Evolutionary conservation across 2,329 filamentous ascomycete species (phyloP).

Genomic region (Colletotrichum lupini): DNA sequence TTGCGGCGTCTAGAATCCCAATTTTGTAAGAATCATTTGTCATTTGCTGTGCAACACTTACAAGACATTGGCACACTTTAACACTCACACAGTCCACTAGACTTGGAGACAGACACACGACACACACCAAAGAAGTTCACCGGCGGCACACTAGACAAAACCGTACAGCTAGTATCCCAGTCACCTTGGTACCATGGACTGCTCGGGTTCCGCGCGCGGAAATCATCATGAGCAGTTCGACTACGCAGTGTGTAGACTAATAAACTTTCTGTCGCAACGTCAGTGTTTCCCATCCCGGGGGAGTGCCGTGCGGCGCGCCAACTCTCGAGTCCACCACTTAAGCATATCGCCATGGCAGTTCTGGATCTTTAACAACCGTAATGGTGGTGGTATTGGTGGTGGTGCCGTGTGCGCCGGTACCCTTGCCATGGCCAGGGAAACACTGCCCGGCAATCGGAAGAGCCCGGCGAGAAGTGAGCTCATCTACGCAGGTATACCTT

Average conservation of each 20-base stretch:
- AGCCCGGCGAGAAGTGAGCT: background rate
- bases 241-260: too few relatives aligned
- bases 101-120: background rate
- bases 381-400: background rate
- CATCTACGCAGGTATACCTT: background rate
- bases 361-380: background rate
- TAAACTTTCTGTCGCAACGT: background rate
- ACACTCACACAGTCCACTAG: background rate
- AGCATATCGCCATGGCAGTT: background rate
- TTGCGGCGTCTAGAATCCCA: background rate
- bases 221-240: background rate
- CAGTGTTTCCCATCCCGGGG: background rate
- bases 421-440: background rate
- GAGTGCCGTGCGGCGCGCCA: background rate
- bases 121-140: background rate
- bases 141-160: background rate
- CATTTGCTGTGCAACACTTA: background rate
- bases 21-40: background rate
- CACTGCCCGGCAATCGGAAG: background rate
- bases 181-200: background rate
- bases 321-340: background rate
- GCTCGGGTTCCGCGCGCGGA: background rate
- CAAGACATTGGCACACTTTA: background rate
- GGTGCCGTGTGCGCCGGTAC: background rate
- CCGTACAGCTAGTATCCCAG: background rate